These are phyloP conservation scores for Senna tora DNA, from an alignment of 306 rosid genomes.

Conservation along the genomic window DNA sequence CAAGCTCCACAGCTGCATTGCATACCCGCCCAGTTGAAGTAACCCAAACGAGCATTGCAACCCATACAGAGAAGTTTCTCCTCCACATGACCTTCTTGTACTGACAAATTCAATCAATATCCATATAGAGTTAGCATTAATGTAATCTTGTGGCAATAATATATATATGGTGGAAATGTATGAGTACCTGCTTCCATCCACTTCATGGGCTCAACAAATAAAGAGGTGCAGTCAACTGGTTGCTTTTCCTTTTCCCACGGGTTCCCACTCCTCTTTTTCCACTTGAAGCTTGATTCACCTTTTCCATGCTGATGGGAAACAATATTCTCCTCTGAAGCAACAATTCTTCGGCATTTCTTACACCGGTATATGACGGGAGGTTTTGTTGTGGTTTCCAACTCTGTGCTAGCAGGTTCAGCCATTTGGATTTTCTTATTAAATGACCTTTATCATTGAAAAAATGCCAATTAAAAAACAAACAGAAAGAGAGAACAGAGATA, in stretches of 20 bases:
- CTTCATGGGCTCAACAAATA: conserved; percentile 85
- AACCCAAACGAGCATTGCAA: conserved; percentile 83
- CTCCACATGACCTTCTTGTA: conserved; percentile 81
- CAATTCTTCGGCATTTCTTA: conserved; percentile 82
- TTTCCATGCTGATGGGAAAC: conserved; percentile 71
- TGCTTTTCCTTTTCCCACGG: conserved; percentile 41
- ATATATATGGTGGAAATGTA: conserved; percentile 13
- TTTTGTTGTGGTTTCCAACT: conserved; percentile 43
- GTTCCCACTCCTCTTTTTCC: conserved; percentile 65
- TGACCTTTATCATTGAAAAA: conserved; percentile 18
- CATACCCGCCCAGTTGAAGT: conserved; percentile 92
- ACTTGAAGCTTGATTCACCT: conserved; percentile 73
- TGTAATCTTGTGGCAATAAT: not conserved
- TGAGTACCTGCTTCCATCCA: conserved; percentile 85
- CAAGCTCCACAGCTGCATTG: conserved; percentile 91
- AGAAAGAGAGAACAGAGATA: not conserved
- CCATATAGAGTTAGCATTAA: conserved; percentile 34
- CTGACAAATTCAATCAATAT: conserved; percentile 45
- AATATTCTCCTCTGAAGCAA: conserved; percentile 67
- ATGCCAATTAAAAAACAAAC: conserved; percentile 33
- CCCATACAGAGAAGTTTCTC: conserved; percentile 75
- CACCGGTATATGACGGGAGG: conserved; percentile 65
- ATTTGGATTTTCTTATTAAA: conserved; percentile 37
- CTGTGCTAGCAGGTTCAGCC: conserved; percentile 53
- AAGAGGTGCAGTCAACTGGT: conserved; percentile 66